Evolutionary conservation across 345 rosid species (phyloP).

Genomic region (Trapa bicornis): DNA sequence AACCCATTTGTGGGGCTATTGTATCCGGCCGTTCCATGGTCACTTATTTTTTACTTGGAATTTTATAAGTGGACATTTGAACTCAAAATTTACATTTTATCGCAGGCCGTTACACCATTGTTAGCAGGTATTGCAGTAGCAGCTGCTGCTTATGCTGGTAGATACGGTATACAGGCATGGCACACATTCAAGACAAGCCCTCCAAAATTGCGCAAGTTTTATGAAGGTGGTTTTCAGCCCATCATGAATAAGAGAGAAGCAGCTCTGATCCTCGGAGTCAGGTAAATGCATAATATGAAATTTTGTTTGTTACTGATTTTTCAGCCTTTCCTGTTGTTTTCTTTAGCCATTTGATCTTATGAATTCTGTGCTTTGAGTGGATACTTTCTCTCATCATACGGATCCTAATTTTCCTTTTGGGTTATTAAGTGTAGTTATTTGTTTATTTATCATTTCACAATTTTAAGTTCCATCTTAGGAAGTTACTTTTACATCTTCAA

Average conservation of each 20-base stretch:
- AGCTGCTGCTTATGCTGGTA: conserved; percentile 75
- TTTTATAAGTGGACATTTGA: no score
- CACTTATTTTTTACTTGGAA: no score
- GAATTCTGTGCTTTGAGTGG: not conserved
- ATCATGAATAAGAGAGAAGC: conserved; percentile 73
- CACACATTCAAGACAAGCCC: conserved; percentile 78
- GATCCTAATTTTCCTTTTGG: no score
- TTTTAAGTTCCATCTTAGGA: not conserved
- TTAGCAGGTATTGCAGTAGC: conserved; percentile 67
- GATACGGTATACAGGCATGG: conserved; percentile 74
- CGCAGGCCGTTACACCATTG: conserved; percentile 36
- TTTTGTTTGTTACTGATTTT: no score
- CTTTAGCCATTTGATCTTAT: no score
- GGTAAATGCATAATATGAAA: conserved; percentile 21
- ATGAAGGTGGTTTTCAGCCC: conserved; percentile 79
- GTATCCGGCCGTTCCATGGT: no score
- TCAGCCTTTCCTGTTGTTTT: no score
- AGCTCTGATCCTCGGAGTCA: conserved; percentile 75
- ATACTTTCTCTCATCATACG: no score
- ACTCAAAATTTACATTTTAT: not conserved
- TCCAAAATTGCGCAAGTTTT: conserved; percentile 44
- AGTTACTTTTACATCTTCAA: not conserved
- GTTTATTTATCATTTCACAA: not conserved
- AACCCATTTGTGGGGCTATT: no score
- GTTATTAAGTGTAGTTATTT: no score